Conservation (phyloP, 106 monocot genomes). For the Dendrobium chrysotoxum region DNA sequence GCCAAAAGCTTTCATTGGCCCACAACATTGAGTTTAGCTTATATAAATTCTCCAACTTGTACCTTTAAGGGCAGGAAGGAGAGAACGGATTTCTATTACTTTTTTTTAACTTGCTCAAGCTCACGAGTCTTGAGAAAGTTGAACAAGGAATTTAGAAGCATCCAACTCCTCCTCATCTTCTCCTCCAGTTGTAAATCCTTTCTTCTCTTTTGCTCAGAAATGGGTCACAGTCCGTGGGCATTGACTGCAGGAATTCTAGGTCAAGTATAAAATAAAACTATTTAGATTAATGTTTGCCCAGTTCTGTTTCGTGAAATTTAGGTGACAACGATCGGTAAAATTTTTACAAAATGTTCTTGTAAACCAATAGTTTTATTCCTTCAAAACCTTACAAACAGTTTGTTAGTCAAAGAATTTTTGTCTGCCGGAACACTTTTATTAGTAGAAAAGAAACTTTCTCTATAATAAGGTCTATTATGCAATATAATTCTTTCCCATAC, state of each 20-base stretch:
- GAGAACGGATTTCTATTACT: background rate
- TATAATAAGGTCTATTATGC: no score
- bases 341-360: no score
- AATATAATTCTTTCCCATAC: no score
- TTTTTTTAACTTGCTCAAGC: background rate
- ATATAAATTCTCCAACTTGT: background rate
- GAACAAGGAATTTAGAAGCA: background rate
- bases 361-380: no score
- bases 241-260: constrained; percentile 1
- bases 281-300: no score
- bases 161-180: background rate
- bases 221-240: background rate
- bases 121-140: background rate
- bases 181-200: background rate
- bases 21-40: background rate
- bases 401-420: no score
- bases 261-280: background rate
- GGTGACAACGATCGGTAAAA: no score
- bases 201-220: background rate
- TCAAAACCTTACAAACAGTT: no score
- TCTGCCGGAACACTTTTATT: no score
- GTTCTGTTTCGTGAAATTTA: no score
- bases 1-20: background rate
- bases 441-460: no score
- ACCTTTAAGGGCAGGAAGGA: background rate